These are phyloP conservation scores for Quercus rubra DNA, from an alignment of 306 rosid genomes.

Conservation along the genomic window DNA sequence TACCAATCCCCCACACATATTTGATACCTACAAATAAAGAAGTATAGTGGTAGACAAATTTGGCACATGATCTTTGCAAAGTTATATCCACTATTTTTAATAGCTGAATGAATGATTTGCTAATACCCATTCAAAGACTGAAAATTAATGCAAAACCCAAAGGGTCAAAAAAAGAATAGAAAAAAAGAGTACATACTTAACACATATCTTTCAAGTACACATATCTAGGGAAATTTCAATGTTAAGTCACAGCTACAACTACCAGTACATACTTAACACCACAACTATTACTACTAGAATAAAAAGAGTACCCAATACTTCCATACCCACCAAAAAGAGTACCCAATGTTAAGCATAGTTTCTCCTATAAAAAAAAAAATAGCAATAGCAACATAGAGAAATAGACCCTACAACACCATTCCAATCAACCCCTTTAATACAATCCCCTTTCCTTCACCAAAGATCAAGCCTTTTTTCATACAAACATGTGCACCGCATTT, in stretches of 20 bases:
- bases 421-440: no score
- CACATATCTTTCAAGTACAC: slow-evolving; percentile 18
- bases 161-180: no score
- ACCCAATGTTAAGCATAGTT: neutral
- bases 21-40: neutral
- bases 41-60: slow-evolving; percentile 12
- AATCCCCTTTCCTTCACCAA: no score
- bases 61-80: neutral
- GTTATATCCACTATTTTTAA: neutral
- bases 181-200: neutral
- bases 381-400: neutral
- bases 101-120: slow-evolving; percentile 20
- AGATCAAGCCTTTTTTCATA: no score
- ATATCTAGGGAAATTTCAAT: slow-evolving; percentile 4
- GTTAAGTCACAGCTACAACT: slow-evolving; percentile 7
- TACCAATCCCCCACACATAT: neutral
- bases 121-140: neutral
- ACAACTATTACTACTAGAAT: neutral
- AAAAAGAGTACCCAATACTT: neutral
- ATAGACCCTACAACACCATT: neutral
- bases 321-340: neutral
- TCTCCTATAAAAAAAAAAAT: neutral
- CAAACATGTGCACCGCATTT: no score
- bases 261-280: neutral
- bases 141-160: neutral